Percentiles rank a stretch among this genome's conserved stretches.
phyloP scores from a whole-genome alignment of 306 rosid genomes.

The Oxytropis ochrocephala region DNA sequence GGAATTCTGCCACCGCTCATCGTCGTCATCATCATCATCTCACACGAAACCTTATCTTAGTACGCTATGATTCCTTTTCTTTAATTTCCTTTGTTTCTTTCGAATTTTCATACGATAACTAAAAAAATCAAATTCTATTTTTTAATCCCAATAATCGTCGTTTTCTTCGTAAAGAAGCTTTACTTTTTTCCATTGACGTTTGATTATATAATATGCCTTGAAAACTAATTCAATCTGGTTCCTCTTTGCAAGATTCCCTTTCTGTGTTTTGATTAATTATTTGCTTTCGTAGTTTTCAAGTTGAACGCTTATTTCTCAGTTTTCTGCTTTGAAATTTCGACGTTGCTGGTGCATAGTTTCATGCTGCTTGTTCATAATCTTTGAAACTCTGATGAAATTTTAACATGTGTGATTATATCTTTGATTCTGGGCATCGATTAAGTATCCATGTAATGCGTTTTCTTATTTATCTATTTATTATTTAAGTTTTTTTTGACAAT shows the following conservation, averaged over 20 bases:
- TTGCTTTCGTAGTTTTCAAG: too few species aligned
- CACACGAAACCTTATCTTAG: background rate
- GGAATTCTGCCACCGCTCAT: background rate
- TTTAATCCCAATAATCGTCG: background rate
- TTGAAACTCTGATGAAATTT: constrained; percentile 2
- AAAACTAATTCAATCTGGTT: constrained; percentile 1
- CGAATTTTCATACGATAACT: background rate
- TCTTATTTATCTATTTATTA: too few species aligned
- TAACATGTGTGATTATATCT: background rate
- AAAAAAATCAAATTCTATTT: background rate
- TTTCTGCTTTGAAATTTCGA: background rate
- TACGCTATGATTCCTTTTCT: background rate
- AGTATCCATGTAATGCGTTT: background rate
- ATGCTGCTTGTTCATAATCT: background rate
- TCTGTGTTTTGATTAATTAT: background rate
- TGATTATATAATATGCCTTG: background rate
- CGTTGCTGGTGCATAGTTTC: background rate
- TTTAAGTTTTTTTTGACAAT: too few species aligned
- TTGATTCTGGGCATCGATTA: constrained; percentile 1
- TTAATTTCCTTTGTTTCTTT: background rate
- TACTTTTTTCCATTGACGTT: background rate
- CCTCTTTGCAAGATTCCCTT: background rate
- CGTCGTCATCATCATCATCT: background rate
- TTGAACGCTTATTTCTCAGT: background rate
- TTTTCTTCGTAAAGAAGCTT: background rate